A percentile compares a stretch with the other conserved stretches of the same genome.
phyloP scores from a whole-genome alignment of 768 basidiomycete species.

The Russula compacta region DNA sequence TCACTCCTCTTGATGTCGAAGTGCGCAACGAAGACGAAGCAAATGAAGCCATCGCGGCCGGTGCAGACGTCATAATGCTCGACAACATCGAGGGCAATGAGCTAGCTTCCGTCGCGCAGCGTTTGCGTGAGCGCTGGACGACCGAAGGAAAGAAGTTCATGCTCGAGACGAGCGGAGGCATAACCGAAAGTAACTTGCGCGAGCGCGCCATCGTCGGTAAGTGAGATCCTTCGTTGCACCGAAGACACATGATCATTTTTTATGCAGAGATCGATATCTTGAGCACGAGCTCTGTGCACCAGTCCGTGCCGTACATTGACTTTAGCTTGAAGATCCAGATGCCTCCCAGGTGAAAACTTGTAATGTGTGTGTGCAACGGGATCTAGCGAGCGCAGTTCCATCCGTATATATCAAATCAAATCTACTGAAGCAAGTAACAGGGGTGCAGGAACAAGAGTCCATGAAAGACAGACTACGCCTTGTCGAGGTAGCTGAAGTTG shows the following conservation, averaged over 20 bases:
- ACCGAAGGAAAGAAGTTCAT: conserved; percentile 68
- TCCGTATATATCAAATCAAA: too few relatives aligned
- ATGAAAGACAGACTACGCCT: too few relatives aligned
- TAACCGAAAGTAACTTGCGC: conserved; percentile 82
- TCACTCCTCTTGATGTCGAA: conserved; percentile 84
- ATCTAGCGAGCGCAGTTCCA: too few relatives aligned
- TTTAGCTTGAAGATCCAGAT: conserved; percentile 53
- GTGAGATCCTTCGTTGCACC: conserved; percentile 19
- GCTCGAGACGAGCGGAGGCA: conserved; percentile 91
- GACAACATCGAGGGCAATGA: conserved; percentile 57
- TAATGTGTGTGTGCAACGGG: too few relatives aligned
- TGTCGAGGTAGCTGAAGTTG: too few relatives aligned
- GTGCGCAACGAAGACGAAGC: conserved; percentile 84
- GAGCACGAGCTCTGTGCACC: conserved; percentile 84
- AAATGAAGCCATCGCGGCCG: conserved; percentile 90
- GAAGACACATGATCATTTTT: conserved; percentile 25
- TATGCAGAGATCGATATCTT: conserved; percentile 76
- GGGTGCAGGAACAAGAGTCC: too few relatives aligned
- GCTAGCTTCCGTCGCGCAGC: conserved; percentile 56
- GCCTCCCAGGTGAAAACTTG: too few relatives aligned
- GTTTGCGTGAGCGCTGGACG: conserved; percentile 69
- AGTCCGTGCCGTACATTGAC: conserved; percentile 53
- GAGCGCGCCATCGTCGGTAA: conserved; percentile 76
- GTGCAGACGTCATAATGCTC: conserved; percentile 80
- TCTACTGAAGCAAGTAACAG: too few relatives aligned